phyloP scores from a whole-genome alignment of 2,329 filamentous ascomycete species.

The Diaporthe capsici region DNA sequence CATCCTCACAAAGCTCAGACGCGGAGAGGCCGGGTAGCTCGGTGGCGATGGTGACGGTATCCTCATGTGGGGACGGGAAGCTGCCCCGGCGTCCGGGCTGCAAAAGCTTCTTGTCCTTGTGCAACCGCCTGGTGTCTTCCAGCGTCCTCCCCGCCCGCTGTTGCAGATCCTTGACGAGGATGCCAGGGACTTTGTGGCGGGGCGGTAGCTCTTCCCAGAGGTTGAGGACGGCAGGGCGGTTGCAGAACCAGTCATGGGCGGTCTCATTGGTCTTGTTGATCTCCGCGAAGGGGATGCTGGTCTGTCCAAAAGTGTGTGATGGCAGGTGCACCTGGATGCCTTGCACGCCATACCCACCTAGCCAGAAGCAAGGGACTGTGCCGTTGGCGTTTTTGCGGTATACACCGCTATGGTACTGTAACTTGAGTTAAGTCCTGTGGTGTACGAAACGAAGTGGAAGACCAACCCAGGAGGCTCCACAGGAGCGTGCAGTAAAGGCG shows the following conservation, averaged over 20 bases:
- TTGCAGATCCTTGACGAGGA: not conserved
- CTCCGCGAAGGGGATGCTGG: not conserved
- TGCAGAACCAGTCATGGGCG: not conserved
- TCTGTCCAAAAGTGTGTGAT: not conserved
- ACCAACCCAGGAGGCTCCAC: slow-evolving; percentile 18
- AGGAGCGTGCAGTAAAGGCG: not conserved
- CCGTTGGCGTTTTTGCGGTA: not conserved
- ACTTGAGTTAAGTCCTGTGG: not conserved
- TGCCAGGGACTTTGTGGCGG: not conserved
- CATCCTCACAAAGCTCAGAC: not conserved
- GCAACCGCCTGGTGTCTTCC: not conserved
- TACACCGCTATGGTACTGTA: slow-evolving; percentile 15
- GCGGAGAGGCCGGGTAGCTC: not conserved
- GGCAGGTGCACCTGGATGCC: slow-evolving; percentile 18
- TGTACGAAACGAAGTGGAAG: not conserved
- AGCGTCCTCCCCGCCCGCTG: not conserved
- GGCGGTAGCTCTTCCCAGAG: not conserved
- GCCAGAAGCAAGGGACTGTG: slow-evolving; percentile 2
- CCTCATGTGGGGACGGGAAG: not conserved
- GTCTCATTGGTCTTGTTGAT: not conserved
- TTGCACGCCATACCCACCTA: not conserved
- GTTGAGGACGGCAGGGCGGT: slow-evolving; percentile 6
- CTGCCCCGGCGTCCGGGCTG: not conserved
- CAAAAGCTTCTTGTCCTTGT: not conserved
- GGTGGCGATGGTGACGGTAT: slow-evolving; percentile 11